These are phyloP conservation scores for Uronychia binucleata DNA, from an alignment of 73 alveolate species.

Conservation along the genomic window DNA sequence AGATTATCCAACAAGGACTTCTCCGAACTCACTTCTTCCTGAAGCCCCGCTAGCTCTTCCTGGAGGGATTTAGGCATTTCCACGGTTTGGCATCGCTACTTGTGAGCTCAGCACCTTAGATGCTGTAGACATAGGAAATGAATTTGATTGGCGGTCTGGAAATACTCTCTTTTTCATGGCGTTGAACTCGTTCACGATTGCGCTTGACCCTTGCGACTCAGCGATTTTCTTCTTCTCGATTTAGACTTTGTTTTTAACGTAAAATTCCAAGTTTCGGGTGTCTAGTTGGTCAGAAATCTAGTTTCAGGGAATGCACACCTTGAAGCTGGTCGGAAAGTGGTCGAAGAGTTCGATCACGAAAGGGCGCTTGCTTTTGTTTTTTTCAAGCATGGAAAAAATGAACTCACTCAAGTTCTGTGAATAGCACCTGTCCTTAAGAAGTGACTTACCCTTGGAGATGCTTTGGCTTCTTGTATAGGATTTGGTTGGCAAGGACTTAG, in stretches of 20 bases:
- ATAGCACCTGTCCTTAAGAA: conserved; percentile 1
- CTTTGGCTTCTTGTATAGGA: conserved; percentile 27
- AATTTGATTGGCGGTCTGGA: too few species aligned
- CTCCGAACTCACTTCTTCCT: too few species aligned
- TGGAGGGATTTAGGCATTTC: not conserved
- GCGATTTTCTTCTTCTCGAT: not conserved
- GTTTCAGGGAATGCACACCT: not conserved
- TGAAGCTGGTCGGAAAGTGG: conserved; percentile 3
- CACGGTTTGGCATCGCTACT: not conserved
- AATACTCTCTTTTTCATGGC: not conserved
- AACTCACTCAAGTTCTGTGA: conserved; percentile 6
- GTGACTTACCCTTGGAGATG: conserved; percentile 10
- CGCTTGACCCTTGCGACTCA: not conserved
- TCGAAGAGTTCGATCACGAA: conserved; percentile 26
- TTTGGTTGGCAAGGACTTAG: conserved; percentile 9
- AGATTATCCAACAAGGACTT: too few species aligned
- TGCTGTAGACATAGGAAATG: too few species aligned
- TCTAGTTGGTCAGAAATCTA: not conserved
- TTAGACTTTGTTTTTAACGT: not conserved
- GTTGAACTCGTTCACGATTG: not conserved
- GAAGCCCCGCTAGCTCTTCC: not conserved
- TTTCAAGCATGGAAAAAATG: conserved; percentile 23
- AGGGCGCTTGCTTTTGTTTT: conserved; percentile 21
- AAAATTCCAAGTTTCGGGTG: not conserved
- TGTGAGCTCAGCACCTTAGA: too few species aligned